Evolutionary conservation across 306 rosid genomes (phyloP), one percentile per base, ranked within the genome.

Genomic region (cucumber (Cucumis sativus)): DNA sequence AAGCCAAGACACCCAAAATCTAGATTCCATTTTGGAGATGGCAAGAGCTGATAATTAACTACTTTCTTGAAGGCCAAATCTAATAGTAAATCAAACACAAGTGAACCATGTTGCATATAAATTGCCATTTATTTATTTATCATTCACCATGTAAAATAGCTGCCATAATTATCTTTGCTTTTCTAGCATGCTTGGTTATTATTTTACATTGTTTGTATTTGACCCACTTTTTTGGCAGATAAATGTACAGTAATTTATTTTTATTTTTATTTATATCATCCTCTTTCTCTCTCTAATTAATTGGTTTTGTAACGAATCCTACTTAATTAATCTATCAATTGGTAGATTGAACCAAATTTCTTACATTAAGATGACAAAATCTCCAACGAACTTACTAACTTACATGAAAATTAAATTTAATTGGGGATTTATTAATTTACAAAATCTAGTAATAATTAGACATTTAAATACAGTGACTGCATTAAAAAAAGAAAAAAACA

Each of bases 1-100:
- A 70, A 83, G 91, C 80, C 85, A 85, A 59, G 85, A 87, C 40
- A 62, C 79, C 6, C 77, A 73, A 33, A 28, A 30, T 73, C 17
- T 23, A 25, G 76, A 49, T 23, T 69, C 75, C 58, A 69, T 69
- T 17, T 20, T 68, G 75, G 75, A 69, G 13, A 21, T 45, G 40
- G 55, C 33, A n/a, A 69, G 20, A 45, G 33, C 75, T 45, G 12
- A 21, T 28, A 28, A 28, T 45, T 21, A 43, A 69, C 57, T 45
- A 9, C 74, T 39, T 35, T 13, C 15, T 23, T 6, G 39, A 7
- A 69, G 75, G 37, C n/a, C 74, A 16, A 16, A 35, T 41, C 33
- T 39, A 41, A 66, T 39, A 20, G 30, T 47, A 35, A 40, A 43
- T 37, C 58, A 7, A 16, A 21, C 74, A 41, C 57, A 43, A 12